Percentiles rank a stretch among this genome's conserved stretches.
Evolutionary conservation across 2,329 filamentous ascomycete species (phyloP).

Genomic region (Xylariales sp.): DNA sequence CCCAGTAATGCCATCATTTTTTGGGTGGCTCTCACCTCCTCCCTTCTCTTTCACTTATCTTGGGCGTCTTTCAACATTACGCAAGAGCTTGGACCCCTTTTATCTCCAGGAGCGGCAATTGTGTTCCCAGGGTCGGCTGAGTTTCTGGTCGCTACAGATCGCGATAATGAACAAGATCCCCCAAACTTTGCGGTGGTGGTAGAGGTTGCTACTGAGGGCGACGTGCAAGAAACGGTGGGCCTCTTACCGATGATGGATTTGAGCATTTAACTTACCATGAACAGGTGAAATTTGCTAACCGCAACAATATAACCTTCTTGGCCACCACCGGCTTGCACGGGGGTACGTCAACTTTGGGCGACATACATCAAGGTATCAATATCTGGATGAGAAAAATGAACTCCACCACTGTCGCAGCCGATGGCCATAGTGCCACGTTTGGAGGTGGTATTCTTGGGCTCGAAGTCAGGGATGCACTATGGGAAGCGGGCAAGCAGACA

Average conservation of each 20-base stretch:
- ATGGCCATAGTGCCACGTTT: conserved; percentile 41
- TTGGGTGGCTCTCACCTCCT: neutral
- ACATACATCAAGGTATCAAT: conserved; percentile 44
- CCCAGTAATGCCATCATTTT: too few species aligned
- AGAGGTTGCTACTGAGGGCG: neutral
- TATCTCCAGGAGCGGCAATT: neutral
- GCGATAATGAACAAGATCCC: neutral
- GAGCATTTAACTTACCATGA: neutral
- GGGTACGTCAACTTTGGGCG: conserved; percentile 41
- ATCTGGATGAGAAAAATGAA: conserved; percentile 43
- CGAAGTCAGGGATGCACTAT: conserved; percentile 41
- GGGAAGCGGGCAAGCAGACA: conserved; percentile 46
- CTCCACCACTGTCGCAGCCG: conserved; percentile 33
- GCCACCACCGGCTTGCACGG: conserved; percentile 50
- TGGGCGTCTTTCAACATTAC: neutral
- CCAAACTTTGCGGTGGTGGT: neutral
- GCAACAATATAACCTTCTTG: conserved; percentile 43
- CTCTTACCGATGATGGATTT: neutral
- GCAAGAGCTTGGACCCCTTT: neutral
- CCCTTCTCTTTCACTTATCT: neutral
- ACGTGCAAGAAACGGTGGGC: neutral
- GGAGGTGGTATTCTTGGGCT: conserved; percentile 43
- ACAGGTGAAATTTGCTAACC: conserved; percentile 44
- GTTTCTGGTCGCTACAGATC: neutral
- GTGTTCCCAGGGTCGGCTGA: neutral